Base-by-base conservation (phyloP, 495 filamentous ascomycete genomes). In the Hypoxylon perforatum region DNA sequence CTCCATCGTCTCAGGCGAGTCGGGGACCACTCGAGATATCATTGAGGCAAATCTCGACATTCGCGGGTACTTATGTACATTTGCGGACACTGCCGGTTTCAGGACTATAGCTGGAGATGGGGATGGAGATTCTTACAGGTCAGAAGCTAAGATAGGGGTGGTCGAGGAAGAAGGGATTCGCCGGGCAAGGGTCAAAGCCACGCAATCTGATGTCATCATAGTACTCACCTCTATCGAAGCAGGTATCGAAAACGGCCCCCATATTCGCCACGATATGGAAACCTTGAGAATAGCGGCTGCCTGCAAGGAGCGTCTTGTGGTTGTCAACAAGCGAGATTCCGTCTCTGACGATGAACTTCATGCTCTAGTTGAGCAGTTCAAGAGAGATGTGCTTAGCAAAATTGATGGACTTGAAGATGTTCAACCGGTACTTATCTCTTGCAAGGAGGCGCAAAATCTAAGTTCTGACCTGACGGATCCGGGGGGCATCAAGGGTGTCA, bases 31-130 rank as follows among this genome's bases (percentile, higher is more conserved):
- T 1, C 80, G 95, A 36, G 96, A 98, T 83, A 89, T 98, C 23
- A 89, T 99, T 15, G 95, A 98, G 76, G 90, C 96, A 0, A 91
- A 91, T 18, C 82, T 99, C 12, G 96, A 99, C 77, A 83, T 99
- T 41, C 88, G 90, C 0, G 95, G 95, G 0, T 99, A 89, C 78
- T 88, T 91, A 61, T 95, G 93, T 69, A 89, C 90, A 15, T 84
- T 98, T 49, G 94, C 92, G 17, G 95, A 99, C 75, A 97, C 94
- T 65, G 95, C 95, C 18, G 95, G 95, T 0, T 86, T 99, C 75
- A 85, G 86, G 46, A 76, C 77, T 44, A 23, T 58, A 52, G 45
- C 35, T 53, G 15, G 42, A 10, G 50, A 21, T 59, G 66, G 64
- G n/a, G 55, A 55, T 25, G 53, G 52, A 28, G 69, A 51, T 46